These are phyloP conservation scores for Fraxinus baroniana DNA, from an alignment of 305 asterid species.

Conservation along the genomic window DNA sequence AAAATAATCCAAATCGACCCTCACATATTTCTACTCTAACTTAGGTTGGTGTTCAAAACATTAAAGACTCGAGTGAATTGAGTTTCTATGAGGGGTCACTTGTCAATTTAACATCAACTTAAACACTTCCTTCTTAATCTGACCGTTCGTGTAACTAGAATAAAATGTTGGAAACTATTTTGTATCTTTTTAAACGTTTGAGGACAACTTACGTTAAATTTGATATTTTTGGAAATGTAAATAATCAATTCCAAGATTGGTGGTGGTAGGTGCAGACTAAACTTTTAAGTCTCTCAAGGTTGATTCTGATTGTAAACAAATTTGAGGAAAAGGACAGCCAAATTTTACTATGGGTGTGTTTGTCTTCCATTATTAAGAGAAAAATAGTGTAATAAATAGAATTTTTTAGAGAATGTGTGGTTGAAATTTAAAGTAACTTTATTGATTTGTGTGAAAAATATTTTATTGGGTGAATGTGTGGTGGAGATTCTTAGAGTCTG, in stretches of 20 bases:
- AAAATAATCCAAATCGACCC: neutral
- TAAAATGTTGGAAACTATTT: neutral
- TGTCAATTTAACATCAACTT: neutral
- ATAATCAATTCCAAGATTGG: constrained; percentile 17
- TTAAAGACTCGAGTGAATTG: neutral
- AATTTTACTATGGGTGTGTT: neutral
- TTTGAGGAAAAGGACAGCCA: constrained; percentile 46
- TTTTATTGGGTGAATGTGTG: too few species aligned
- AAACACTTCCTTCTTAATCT: neutral
- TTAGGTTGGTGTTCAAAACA: neutral
- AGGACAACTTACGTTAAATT: neutral
- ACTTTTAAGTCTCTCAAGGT: neutral
- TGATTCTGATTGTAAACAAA: constrained; percentile 34
- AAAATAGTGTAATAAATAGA: too few species aligned
- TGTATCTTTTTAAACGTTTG: neutral
- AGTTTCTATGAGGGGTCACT: neutral
- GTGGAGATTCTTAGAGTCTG: too few species aligned
- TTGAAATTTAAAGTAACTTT: too few species aligned
- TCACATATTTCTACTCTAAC: neutral
- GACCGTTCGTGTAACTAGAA: neutral
- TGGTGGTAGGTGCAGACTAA: neutral
- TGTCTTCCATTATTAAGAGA: too few species aligned
- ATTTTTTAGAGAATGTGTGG: too few species aligned
- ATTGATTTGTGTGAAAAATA: too few species aligned
- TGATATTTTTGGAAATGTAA: neutral